These are phyloP conservation scores for Hypoxylon sp. DNA, from an alignment of 2,329 filamentous ascomycete genomes.

Conservation along the genomic window DNA sequence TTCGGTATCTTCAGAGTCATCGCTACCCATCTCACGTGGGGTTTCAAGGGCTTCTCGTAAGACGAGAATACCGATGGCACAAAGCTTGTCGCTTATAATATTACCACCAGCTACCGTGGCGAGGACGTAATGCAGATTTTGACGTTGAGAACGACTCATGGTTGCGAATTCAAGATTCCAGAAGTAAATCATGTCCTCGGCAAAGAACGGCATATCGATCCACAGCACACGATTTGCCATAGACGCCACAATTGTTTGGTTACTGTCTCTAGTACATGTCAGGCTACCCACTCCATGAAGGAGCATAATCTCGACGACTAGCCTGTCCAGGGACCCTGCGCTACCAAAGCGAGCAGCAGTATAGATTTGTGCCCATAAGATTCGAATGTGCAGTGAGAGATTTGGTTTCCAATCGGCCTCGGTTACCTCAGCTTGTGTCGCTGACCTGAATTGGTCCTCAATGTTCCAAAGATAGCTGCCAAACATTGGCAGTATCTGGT, in stretches of 20 bases:
- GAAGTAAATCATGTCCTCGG: conserved; percentile 21
- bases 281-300: conserved; percentile 13
- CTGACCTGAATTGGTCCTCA: background rate
- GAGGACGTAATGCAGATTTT: conserved; percentile 22
- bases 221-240: conserved; percentile 15
- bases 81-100: conserved; percentile 20
- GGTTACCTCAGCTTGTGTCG: background rate
- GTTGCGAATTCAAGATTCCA: conserved; percentile 17
- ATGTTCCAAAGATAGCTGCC: background rate
- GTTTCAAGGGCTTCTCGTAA: conserved; percentile 24
- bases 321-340: conserved; percentile 1
- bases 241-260: conserved; percentile 12
- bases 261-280: conserved; percentile 12
- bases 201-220: conserved; percentile 26
- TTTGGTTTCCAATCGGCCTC: conserved; percentile 5
- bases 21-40: conserved; percentile 18
- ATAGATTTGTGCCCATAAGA: conserved; percentile 17
- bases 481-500: background rate
- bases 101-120: conserved; percentile 21
- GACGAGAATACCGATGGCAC: conserved; percentile 20
- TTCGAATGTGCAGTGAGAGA: conserved; percentile 7
- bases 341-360: conserved; percentile 19
- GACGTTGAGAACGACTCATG: conserved; percentile 22
- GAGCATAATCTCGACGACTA: conserved; percentile 21
- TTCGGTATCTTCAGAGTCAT: conserved; percentile 15